These are phyloP conservation scores for Tremella fuciformis DNA, from an alignment of 768 basidiomycete species.

Conservation along the genomic window DNA sequence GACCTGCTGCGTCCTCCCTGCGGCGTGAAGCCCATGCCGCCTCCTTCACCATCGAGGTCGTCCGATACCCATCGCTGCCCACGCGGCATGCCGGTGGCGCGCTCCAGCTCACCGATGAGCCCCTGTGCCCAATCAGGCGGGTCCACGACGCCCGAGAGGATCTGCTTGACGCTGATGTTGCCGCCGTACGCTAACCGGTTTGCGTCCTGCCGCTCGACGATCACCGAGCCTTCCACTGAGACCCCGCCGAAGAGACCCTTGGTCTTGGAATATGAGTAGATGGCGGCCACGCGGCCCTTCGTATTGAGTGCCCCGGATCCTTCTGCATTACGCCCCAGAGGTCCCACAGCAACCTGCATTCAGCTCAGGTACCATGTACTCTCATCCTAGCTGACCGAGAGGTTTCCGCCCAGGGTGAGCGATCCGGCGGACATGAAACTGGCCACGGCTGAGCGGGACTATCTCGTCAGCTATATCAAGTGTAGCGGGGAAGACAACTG, in stretches of 20 bases:
- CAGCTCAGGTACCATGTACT: not conserved
- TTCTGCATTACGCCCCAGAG: constrained; percentile 87
- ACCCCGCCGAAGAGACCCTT: constrained; percentile 91
- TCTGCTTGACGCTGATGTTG: constrained; percentile 70
- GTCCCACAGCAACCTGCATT: constrained; percentile 64
- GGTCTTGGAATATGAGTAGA: constrained; percentile 73
- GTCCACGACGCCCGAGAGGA: constrained; percentile 73
- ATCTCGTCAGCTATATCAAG: constrained; percentile 6
- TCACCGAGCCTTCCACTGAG: constrained; percentile 74
- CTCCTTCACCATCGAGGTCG: constrained; percentile 34
- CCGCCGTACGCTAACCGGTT: constrained; percentile 73
- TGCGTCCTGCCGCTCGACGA: constrained; percentile 90
- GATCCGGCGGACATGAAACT: constrained; percentile 95
- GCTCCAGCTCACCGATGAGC: constrained; percentile 70
- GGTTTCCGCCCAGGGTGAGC: constrained; percentile 82
- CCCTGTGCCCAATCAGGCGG: constrained; percentile 75
- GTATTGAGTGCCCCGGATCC: constrained; percentile 77
- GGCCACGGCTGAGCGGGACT: constrained; percentile 56
- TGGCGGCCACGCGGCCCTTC: constrained; percentile 83
- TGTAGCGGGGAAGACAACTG: constrained; percentile 10
- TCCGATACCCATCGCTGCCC: constrained; percentile 65
- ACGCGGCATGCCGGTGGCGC: constrained; percentile 61
- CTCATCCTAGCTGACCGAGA: constrained; percentile 57
- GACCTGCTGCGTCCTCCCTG: constrained; percentile 7
- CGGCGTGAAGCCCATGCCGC: constrained; percentile 19